Percentiles rank a stretch among this genome's conserved stretches.
Evolutionary conservation across 2,329 filamentous ascomycete species (phyloP).

Genomic region (Colletotrichum karsti): DNA sequence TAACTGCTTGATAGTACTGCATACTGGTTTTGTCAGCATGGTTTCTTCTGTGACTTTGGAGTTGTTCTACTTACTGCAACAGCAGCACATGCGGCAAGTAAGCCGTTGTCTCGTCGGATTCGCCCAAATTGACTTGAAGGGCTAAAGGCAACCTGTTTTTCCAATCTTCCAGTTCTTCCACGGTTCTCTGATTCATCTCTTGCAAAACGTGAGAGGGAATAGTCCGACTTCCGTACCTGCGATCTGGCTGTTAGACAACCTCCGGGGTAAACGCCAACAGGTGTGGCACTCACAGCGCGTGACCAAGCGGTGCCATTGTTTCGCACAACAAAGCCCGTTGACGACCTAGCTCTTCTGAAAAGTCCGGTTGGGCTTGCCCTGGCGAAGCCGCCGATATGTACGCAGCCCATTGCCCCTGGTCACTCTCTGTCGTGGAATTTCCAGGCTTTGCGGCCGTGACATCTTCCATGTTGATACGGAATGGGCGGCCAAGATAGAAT

Average conservation of each 20-base stretch:
- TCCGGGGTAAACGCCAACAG: neutral
- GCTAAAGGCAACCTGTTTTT: slow-evolving; percentile 25
- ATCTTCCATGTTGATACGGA: neutral
- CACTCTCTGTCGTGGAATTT: neutral
- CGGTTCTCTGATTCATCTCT: slow-evolving; percentile 29
- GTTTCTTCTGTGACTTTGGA: neutral
- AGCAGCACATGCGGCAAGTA: neutral
- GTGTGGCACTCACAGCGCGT: neutral
- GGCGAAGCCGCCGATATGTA: neutral
- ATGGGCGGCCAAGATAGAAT: slow-evolving; percentile 29
- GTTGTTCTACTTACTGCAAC: neutral
- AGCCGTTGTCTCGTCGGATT: neutral
- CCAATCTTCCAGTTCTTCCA: slow-evolving; percentile 30
- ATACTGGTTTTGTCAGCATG: neutral
- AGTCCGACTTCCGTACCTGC: slow-evolving; percentile 31
- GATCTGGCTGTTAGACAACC: neutral
- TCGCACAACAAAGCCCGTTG: slow-evolving; percentile 8
- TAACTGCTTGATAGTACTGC: neutral
- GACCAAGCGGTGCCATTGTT: neutral
- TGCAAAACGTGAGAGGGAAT: slow-evolving; percentile 20
- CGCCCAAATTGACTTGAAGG: slow-evolving; percentile 30
- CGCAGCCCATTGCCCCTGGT: neutral
- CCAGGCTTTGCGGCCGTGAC: neutral
- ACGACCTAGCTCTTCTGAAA: neutral
- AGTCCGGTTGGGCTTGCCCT: neutral